A percentile compares a stretch with the other conserved stretches of the same genome.
Evolutionary conservation across 2,329 filamentous ascomycete genomes (phyloP).

Genomic region (Pseudogymnoascus sp.): DNA sequence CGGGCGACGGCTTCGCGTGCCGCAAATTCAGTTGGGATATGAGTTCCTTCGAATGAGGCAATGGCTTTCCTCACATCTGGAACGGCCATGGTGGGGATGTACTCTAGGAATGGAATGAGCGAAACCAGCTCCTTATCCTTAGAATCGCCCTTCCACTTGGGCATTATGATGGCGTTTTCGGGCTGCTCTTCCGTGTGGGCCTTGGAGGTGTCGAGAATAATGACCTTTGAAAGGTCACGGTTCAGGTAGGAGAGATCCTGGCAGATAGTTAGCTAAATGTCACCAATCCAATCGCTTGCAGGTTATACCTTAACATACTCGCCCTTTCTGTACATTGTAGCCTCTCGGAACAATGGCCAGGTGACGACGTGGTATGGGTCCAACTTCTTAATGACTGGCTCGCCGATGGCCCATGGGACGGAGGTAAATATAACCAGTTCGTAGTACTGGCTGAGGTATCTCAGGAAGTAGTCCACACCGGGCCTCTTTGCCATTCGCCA

Average conservation of each 20-base stretch:
- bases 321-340: slow-evolving; percentile 93
- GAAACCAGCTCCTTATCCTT: slow-evolving; percentile 80
- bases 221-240: slow-evolving; percentile 88
- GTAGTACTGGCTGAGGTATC: slow-evolving; percentile 96
- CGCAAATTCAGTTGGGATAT: slow-evolving; percentile 86
- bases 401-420: slow-evolving; percentile 73
- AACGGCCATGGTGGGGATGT: slow-evolving; percentile 88
- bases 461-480: slow-evolving; percentile 92
- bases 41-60: slow-evolving; percentile 79
- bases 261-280: slow-evolving; percentile 19
- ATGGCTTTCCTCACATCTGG: slow-evolving; percentile 78
- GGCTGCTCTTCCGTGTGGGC: slow-evolving; percentile 80
- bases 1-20: slow-evolving; percentile 78
- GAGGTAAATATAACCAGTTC: slow-evolving; percentile 94
- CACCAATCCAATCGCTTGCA: neutral
- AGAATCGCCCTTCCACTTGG: slow-evolving; percentile 79
- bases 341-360: slow-evolving; percentile 91
- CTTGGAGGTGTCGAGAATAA: slow-evolving; percentile 83
- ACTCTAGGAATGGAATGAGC: slow-evolving; percentile 94
- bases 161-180: slow-evolving; percentile 89
- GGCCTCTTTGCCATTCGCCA: slow-evolving; percentile 94
- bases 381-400: slow-evolving; percentile 83
- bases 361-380: slow-evolving; percentile 93
- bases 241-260: slow-evolving; percentile 97
- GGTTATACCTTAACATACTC: slow-evolving; percentile 81